Percentiles rank a stretch among this genome's conserved stretches.
These are phyloP conservation scores for Nephelium lappaceum DNA, from an alignment of 345 rosid species.

Conservation along the genomic window DNA sequence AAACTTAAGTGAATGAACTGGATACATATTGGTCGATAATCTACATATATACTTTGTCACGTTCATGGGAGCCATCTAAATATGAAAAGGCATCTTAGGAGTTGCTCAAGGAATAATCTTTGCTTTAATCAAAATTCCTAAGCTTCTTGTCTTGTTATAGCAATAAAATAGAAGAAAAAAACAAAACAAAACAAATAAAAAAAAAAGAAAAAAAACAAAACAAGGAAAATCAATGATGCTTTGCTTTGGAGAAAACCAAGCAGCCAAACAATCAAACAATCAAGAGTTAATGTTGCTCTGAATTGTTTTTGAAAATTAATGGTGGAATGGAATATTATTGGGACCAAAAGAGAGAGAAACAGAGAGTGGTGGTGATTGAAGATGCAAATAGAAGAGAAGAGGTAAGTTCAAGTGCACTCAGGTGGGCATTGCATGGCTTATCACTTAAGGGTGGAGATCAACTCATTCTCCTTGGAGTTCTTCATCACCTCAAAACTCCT, in stretches of 20 bases:
- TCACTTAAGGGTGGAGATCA: slow-evolving; percentile 41
- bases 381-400: slow-evolving; percentile 38
- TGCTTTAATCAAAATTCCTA: neutral
- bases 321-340: neutral
- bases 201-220: no score
- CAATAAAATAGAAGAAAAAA: neutral
- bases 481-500: slow-evolving; percentile 25
- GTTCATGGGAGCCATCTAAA: no score
- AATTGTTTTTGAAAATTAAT: neutral
- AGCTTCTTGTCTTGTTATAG: neutral
- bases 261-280: neutral
- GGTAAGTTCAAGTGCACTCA: slow-evolving; percentile 25
- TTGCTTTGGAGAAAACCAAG: neutral
- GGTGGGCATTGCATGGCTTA: slow-evolving; percentile 44
- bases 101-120: neutral
- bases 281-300: neutral
- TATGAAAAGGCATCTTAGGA: neutral
- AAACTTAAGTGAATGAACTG: no score
- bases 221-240: neutral
- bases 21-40: no score
- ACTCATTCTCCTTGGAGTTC: slow-evolving; percentile 41
- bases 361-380: slow-evolving; percentile 50
- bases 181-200: no score
- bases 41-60: no score
- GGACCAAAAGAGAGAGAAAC: slow-evolving; percentile 24